Conservation (phyloP, 2,329 filamentous ascomycete species). For the Helicocarpus griseus region DNA sequence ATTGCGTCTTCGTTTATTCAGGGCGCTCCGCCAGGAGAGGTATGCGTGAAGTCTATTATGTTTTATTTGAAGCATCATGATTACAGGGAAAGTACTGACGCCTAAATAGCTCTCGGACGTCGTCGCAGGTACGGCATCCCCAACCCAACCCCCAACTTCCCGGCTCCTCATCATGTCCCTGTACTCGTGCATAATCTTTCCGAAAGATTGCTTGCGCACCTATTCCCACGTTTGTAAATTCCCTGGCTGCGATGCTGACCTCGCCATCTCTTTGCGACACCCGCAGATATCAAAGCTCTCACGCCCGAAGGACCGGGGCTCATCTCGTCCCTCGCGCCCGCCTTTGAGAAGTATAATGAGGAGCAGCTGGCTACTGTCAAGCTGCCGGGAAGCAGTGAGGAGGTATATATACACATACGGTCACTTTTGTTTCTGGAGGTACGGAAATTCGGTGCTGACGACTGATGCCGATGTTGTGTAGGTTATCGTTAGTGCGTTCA, state of each 20-base stretch:
- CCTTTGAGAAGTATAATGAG: conserved; percentile 93
- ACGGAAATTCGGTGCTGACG: neutral
- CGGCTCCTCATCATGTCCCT: neutral
- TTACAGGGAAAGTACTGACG: conserved; percentile 15
- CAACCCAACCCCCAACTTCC: conserved; percentile 5
- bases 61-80: neutral
- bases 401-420: conserved; percentile 41
- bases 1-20: conserved; percentile 80
- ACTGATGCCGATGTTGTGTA: neutral
- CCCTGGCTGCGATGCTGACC: no score
- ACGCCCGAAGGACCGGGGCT: conserved; percentile 60
- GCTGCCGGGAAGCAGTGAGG: conserved; percentile 73
- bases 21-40: conserved; percentile 92
- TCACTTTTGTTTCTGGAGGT: neutral
- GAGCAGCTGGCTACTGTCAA: conserved; percentile 84
- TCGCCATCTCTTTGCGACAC: neutral
- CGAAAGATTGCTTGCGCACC: conserved; percentile 4
- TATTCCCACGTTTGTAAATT: neutral
- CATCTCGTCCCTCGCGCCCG: conserved; percentile 63
- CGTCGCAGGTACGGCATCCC: conserved; percentile 56
- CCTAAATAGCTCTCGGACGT: conserved; percentile 67
- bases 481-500: conserved; percentile 71
- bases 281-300: conserved; percentile 76
- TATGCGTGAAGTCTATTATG: conserved; percentile 32
- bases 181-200: conserved; percentile 7